Conservation (phyloP, 495 filamentous ascomycete genomes). For the Filosporella fistucella region DNA sequence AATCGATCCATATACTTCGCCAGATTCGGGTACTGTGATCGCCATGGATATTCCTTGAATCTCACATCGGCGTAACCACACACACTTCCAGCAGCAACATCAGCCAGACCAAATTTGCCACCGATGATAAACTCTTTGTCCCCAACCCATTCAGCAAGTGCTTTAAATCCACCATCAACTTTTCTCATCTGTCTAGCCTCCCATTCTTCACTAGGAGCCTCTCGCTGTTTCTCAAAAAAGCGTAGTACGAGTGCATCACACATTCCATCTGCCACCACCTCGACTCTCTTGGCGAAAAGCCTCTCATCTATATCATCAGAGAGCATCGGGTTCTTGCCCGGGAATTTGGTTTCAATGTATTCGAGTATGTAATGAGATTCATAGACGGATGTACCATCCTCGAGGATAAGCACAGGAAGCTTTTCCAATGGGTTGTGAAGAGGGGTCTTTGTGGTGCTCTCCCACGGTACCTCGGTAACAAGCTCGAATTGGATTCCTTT, state of each 20-base stretch:
- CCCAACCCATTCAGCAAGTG: constrained; percentile 6
- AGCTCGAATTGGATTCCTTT: constrained; percentile 3
- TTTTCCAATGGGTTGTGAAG: constrained; percentile 5
- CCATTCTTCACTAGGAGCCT: constrained; percentile 1
- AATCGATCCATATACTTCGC: constrained; percentile 1
- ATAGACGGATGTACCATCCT: constrained; percentile 5
- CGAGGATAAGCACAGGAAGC: constrained; percentile 6
- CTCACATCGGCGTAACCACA: constrained; percentile 9
- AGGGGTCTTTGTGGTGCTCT: constrained; percentile 2
- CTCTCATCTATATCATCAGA: constrained; percentile 3
- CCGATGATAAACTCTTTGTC: constrained; percentile 3
- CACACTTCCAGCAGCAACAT: constrained; percentile 9
- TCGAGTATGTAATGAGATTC: constrained; percentile 8
- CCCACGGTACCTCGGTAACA: constrained; percentile 4
- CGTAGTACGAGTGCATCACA: constrained; percentile 5
- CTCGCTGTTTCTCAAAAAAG: constrained; percentile 6
- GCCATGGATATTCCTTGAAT: constrained; percentile 6
- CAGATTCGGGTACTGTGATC: constrained; percentile 7
- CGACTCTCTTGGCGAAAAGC: constrained; percentile 8
- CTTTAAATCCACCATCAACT: constrained; percentile 9
- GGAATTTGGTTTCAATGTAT: constrained; percentile 12
- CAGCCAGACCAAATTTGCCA: constrained; percentile 7
- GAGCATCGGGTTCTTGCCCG: not conserved
- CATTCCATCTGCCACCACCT: constrained; percentile 10
- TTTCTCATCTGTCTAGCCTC: constrained; percentile 5